These are phyloP conservation scores for Eucalyptus cladocalyx DNA, from an alignment of 345 rosid species.

Conservation along the genomic window DNA sequence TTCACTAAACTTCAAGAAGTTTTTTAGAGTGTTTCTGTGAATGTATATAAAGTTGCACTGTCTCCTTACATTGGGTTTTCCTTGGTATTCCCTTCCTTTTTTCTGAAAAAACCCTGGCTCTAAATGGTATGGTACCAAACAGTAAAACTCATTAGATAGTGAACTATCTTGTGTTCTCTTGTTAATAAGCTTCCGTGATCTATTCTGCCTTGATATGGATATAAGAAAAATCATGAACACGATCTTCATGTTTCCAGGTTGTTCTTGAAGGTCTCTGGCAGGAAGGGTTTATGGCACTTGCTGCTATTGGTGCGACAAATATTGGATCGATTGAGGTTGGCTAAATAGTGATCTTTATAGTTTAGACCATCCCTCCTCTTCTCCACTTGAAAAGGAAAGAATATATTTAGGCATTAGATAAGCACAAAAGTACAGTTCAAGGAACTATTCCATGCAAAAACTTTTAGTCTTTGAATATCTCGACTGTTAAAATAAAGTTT, in stretches of 20 bases:
- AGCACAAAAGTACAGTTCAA: background rate
- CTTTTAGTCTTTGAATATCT: background rate
- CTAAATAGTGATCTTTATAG: background rate
- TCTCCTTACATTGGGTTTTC: background rate
- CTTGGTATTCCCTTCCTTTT: background rate
- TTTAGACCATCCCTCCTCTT: background rate
- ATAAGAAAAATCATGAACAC: background rate
- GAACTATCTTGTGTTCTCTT: background rate
- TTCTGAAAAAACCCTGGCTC: background rate
- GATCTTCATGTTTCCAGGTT: constrained; percentile 32
- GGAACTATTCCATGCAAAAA: background rate
- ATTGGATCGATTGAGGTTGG: constrained; percentile 91
- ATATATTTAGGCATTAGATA: background rate
- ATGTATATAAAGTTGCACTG: background rate
- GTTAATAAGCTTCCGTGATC: background rate
- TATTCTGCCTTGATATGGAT: background rate
- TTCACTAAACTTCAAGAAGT: background rate
- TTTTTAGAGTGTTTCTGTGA: background rate
- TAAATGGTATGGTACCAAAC: background rate
- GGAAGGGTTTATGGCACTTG: constrained; percentile 86
- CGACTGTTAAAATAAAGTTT: background rate
- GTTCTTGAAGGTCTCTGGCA: constrained; percentile 91
- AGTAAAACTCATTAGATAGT: background rate
- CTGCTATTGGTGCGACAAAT: constrained; percentile 92
- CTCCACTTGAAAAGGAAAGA: background rate